Base-by-base conservation (phyloP, 1,284 basidiomycete species). In the Tremellales sp. region DNA sequence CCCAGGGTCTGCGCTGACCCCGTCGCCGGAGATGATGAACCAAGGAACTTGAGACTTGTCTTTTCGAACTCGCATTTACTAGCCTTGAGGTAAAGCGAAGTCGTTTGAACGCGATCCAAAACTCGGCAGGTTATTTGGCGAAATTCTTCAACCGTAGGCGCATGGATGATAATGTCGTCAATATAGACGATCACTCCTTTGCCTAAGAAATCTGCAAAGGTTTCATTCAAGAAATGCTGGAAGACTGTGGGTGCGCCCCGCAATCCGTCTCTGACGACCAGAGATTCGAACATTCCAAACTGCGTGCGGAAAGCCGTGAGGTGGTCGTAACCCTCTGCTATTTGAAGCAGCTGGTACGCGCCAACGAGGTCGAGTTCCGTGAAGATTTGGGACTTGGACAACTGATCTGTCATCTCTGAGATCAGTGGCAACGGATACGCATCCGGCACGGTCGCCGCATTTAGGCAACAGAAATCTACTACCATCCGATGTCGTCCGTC, bases 41-140 rank as follows among this genome's bases (percentile, higher is more conserved):
- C 75, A 0, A 79, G 63, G 58, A 74, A 80, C 25, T 75, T 26
- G 3, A 48, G 24, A 4, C 10, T 21, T 16, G 8, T 22, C 8
- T 10, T 34, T 31, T 48, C 34, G 50, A 75, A 77, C 27, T 66
- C 54, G 54, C 75, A 77, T 52, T 78, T 78, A 24, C 70, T 60
- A 0, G 68, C 40, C 27, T 74, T 74, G 3, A 68, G 48, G 50
- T 58, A 76, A 0, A 78, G 61, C 0, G 59, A 41, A 40, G 70
- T 42, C 14, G 32, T 31, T 28, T 25, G 25, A 43, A 10, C 19
- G 8, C 10, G 16, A 18, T 46, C 33, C 4, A 53, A 19, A 1
- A 46, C 40, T 19, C 25, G 5, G 8, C 5, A n/a, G n/a, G 37
- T 40, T 3, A 40, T 10, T 4, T 65, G 37, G 0, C 59, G 38